These are phyloP conservation scores for Rosa chinensis DNA, from an alignment of 306 rosid species.

Conservation along the genomic window DNA sequence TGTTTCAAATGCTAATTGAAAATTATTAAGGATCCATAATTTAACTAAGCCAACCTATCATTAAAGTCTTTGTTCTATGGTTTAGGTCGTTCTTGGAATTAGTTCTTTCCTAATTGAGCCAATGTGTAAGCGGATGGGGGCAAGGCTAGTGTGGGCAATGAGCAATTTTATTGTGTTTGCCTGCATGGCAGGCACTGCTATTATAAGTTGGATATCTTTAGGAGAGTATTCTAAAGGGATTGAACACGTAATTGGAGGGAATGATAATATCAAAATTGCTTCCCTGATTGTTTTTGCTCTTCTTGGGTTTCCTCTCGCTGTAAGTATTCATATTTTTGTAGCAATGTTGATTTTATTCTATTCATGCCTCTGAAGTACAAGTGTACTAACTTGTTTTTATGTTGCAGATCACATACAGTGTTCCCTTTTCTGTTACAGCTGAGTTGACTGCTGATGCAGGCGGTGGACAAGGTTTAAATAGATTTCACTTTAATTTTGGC, in stretches of 20 bases:
- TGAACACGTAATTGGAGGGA: constrained; percentile 76
- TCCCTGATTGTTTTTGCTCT: constrained; percentile 84
- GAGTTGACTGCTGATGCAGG: constrained; percentile 93
- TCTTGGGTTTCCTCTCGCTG: constrained; percentile 98
- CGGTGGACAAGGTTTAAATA: constrained; percentile 86
- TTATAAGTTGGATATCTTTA: constrained; percentile 72
- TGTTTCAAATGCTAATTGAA: constrained; percentile 8
- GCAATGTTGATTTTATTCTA: constrained; percentile 11
- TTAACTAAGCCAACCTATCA: constrained; percentile 9
- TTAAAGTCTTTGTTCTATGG: constrained; percentile 25
- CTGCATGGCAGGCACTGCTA: constrained; percentile 94
- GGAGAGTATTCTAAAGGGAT: constrained; percentile 58
- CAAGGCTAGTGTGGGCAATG: constrained; percentile 90
- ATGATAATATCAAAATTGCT: constrained; percentile 63
- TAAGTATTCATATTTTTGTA: constrained; percentile 41
- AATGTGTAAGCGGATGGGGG: constrained; percentile 85
- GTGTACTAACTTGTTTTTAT: constrained; percentile 32
- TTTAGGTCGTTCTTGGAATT: constrained; percentile 87
- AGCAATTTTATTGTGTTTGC: constrained; percentile 92
- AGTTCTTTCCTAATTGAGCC: constrained; percentile 95
- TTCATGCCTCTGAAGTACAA: constrained; percentile 20
- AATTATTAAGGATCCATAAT: background rate
- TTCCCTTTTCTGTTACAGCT: constrained; percentile 91
- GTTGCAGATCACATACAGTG: constrained; percentile 93
- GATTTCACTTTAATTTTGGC: constrained; percentile 16